Base-by-base conservation (phyloP, 2,329 filamentous ascomycete genomes). In the Penicillium brasilianum region DNA sequence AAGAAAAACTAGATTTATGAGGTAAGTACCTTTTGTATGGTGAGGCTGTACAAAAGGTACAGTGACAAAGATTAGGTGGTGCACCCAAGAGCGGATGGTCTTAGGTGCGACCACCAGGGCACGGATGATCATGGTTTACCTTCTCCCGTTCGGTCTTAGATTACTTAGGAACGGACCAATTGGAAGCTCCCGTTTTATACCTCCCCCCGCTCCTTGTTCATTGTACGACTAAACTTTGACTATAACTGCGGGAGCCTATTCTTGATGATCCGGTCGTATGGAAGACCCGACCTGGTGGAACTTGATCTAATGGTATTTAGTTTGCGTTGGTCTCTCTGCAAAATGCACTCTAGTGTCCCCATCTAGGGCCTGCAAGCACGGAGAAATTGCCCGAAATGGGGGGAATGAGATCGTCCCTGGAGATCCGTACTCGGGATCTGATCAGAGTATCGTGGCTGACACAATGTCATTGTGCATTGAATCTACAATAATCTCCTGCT, bases 381-480 rank as follows among this genome's bases (percentile, higher is more conserved):
- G 68, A 65, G 52, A 66, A 65, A 67, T 68, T 67, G 16, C 68
- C 67, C 64, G 61, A 69, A 70, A 41, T 39, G 57, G 67, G 13
- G n/a, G 34, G 43, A 48, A 25, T n/a, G 16, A 64, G 63, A 68
- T 69, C 64, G 62, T 65, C 62, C 46, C 57, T 63, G 60, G 59
- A 58, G 56, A 69, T 63, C 52, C 58, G 56, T 59, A 28, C 44
- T 48, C 43, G 43, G 46, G 30, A 34, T 59, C 62, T 62, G 62
- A 69, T 66, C 63, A 63, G 43, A 30, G 57, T 56, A 18, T 34
- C 3, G 51, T 69, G 54, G 66, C 62, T 66, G 58, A 60, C 53
- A 60, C 56, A 56, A 64, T 61, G 44, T 59, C 59, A 62, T 62
- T 63, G 25, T 66, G 60, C 58, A 59, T 60, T 46, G 1, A 32